Conservation (phyloP, 371 early-diverging fungal species). For the Coemansia sp. region DNA sequence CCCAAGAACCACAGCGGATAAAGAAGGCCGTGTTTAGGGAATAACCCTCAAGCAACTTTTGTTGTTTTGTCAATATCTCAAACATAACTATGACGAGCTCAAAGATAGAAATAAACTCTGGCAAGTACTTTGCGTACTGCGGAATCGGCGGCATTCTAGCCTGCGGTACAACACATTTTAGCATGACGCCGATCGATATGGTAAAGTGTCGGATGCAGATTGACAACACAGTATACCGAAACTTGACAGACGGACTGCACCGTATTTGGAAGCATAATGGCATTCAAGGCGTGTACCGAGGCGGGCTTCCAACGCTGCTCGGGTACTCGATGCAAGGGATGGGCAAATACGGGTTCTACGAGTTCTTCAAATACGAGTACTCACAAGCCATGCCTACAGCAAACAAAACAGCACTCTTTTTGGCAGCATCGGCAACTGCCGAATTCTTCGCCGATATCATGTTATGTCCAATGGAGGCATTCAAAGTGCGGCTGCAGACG, state of each 20-base stretch:
- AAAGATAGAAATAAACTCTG: too few relatives aligned
- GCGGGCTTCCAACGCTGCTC: constrained; percentile 69
- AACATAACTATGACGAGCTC: too few relatives aligned
- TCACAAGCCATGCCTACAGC: constrained; percentile 56
- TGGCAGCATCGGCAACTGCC: constrained; percentile 73
- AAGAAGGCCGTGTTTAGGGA: too few relatives aligned
- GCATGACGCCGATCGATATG: too few relatives aligned
- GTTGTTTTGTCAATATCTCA: too few relatives aligned
- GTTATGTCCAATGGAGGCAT: constrained; percentile 71
- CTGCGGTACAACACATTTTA: too few relatives aligned
- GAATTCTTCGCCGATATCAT: constrained; percentile 80
- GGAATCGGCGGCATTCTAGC: too few relatives aligned
- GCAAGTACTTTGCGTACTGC: too few relatives aligned
- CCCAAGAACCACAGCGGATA: too few relatives aligned
- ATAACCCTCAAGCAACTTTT: too few relatives aligned
- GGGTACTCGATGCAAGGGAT: constrained; percentile 82
- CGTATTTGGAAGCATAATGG: constrained; percentile 55
- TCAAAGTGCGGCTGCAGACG: constrained; percentile 71
- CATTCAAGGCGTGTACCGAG: constrained; percentile 66
- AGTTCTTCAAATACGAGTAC: constrained; percentile 71
- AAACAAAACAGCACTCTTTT: constrained; percentile 71
- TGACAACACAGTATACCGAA: too few relatives aligned
- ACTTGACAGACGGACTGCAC: background rate
- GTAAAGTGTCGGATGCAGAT: too few relatives aligned
- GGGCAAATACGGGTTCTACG: constrained; percentile 81